Conservation (phyloP, 352 stramenopile species). For the Phytophthora pinifolia region DNA sequence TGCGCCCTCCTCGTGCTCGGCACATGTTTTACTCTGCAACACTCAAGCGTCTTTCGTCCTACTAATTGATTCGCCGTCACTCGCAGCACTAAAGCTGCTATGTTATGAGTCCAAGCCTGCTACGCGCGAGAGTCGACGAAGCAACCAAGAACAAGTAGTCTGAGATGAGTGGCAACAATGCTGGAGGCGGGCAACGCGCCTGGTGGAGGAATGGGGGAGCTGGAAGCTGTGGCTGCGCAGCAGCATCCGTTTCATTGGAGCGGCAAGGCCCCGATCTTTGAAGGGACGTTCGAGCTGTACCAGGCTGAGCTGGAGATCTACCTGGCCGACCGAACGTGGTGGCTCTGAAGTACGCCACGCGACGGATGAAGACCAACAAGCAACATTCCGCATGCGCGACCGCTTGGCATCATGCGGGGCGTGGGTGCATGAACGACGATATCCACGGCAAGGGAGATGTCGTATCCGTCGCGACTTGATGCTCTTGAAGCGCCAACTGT, state of each 20-base stretch:
- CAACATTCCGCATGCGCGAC: constrained; percentile 1
- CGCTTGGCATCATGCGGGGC: constrained; percentile 3
- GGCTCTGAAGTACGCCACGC: neutral
- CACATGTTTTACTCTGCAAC: neutral
- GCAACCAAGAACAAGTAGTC: no score
- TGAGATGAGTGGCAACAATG: no score
- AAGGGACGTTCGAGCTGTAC: constrained; percentile 13
- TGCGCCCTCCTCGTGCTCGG: constrained; percentile 1
- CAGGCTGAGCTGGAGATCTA: constrained; percentile 7
- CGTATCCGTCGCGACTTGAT: neutral
- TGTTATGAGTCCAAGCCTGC: no score
- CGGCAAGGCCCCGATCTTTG: neutral
- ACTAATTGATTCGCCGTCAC: no score
- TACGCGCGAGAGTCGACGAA: no score
- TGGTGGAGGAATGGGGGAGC: no score
- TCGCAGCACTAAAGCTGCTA: constrained; percentile 1
- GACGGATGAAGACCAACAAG: neutral
- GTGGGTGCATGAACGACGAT: constrained; percentile 1
- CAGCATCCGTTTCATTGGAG: neutral
- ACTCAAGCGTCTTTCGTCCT: neutral
- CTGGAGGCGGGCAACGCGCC: no score
- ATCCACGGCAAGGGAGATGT: neutral
- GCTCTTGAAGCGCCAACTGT: neutral
- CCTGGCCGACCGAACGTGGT: constrained; percentile 1
- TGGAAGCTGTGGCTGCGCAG: no score